Conservation (phyloP, 2,329 filamentous ascomycete genomes). For the Myriangium duriaei region DNA sequence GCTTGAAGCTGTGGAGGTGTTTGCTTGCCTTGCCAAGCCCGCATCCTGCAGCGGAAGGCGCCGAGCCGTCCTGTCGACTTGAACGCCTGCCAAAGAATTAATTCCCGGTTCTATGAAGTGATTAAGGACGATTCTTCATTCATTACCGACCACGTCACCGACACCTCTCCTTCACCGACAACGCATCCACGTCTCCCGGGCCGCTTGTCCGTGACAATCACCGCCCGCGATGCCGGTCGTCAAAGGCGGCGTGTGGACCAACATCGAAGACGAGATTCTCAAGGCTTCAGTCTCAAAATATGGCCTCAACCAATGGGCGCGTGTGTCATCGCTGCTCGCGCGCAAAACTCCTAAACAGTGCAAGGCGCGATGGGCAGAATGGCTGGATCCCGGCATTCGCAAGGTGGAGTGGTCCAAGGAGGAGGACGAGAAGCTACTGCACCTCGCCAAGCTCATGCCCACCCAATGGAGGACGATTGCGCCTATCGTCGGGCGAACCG, state of each 20-base stretch:
- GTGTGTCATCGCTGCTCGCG: constrained; percentile 89
- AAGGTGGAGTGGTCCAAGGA: constrained; percentile 99
- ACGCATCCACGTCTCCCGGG: no score
- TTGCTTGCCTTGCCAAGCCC: no score
- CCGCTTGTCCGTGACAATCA: neutral
- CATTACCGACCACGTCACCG: no score
- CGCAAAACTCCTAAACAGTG: constrained; percentile 98
- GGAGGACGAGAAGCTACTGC: constrained; percentile 93
- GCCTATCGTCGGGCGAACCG: constrained; percentile 88
- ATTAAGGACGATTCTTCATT: no score
- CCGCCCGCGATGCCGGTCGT: constrained; percentile 46
- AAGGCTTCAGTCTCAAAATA: constrained; percentile 93
- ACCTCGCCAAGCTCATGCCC: constrained; percentile 95
- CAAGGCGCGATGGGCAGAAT: constrained; percentile 97
- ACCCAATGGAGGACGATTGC: constrained; percentile 99
- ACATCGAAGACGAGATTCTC: constrained; percentile 85
- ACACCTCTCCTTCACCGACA: no score
- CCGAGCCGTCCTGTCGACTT: no score
- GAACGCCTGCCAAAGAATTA: no score
- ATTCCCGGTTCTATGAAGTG: no score
- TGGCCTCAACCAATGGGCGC: constrained; percentile 94
- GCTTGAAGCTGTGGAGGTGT: no score
- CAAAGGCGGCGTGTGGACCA: constrained; percentile 57
- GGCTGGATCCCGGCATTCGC: constrained; percentile 93
- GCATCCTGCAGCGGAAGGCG: no score